Base-by-base conservation (phyloP, 768 basidiomycete genomes). In the Termitomyces heimii region DNA sequence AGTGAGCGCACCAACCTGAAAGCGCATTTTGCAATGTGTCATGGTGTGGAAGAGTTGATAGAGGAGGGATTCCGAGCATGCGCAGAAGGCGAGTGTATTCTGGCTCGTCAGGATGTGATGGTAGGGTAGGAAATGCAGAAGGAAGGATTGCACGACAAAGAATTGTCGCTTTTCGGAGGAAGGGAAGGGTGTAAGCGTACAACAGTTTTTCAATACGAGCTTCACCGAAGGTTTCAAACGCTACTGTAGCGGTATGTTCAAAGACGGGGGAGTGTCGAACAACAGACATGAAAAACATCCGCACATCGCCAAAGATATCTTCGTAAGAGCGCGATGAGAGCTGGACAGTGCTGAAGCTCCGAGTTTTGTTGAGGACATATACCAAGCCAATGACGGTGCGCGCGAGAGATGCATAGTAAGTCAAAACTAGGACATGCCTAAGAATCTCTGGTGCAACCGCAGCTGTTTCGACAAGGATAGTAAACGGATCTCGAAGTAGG, bases 261-360 rank as follows among this genome's bases (percentile, higher is more conserved):
- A 94, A 89, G 34, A 90, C 82, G 0, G 89, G 89, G 0, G 91
- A 94, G 66, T 94, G 92, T 2, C 92, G 86, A 24, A 92, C 89
- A 47, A 93, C 89, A 1, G 89, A 93, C 80, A 91, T 89, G 75
- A 92, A 92, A 69, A 94, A 93, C 82, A 91, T 88, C 16, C 88
- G 82, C 18, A 94, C 80, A 60, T 91, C 88, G 6, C 90, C 89
- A 66, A 98, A 96, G 22, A 94, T 73, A 39, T 84, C 80, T 59
- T 85, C 78, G 59, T 93, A 84, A 14, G 76, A 71, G 2, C 86
- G 80, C 28, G 71, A 69, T 3, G 66, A 69, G 31, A 72, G 67
- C 51, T 74, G 82, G 6, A 75, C 71, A 13, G 77, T 78, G 42
- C 63, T 81, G 63, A 76, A 77, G 53, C 77, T 82, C 43, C 88